A percentile compares a stretch with the other conserved stretches of the same genome.
Evolutionary conservation across 257 asterid genomes (phyloP).

Genomic region (Apocynum venetum): DNA sequence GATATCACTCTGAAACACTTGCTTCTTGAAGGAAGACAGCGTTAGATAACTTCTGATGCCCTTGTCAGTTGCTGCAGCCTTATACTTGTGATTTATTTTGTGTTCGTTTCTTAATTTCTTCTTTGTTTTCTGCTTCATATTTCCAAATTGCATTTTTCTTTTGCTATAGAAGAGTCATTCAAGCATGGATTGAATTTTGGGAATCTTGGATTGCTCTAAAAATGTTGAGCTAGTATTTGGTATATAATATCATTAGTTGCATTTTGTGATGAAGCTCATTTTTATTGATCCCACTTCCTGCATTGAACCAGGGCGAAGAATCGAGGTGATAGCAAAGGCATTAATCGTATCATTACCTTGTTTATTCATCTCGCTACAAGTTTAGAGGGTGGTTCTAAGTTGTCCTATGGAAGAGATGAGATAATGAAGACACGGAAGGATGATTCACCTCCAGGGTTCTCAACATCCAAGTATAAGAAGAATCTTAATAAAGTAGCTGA

Average conservation of each 20-base stretch:
- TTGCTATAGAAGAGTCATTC: not conserved
- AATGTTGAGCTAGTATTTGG: not conserved
- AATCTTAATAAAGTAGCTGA: constrained; percentile 49
- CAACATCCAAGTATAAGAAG: constrained; percentile 68
- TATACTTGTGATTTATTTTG: not conserved
- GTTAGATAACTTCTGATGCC: not conserved
- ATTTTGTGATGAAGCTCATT: not conserved
- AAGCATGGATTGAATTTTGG: not conserved
- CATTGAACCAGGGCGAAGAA: constrained; percentile 50
- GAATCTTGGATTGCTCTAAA: not conserved
- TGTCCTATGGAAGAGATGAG: constrained; percentile 49
- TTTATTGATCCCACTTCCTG: not conserved
- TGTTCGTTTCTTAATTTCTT: not conserved
- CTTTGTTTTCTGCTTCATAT: not conserved
- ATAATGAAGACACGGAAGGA: constrained; percentile 59
- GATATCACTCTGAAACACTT: not conserved
- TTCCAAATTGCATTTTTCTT: not conserved
- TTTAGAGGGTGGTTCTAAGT: constrained; percentile 68
- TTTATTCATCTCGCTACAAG: constrained; percentile 78
- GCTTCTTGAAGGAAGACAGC: not conserved
- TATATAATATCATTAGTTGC: not conserved
- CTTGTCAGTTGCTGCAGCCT: not conserved
- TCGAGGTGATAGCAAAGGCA: constrained; percentile 57
- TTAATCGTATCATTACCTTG: constrained; percentile 58
- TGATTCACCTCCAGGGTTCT: constrained; percentile 82